Evolutionary conservation across 805 yeast genomes (phyloP).

Genomic region (Phaffomyces thermotolerans): DNA sequence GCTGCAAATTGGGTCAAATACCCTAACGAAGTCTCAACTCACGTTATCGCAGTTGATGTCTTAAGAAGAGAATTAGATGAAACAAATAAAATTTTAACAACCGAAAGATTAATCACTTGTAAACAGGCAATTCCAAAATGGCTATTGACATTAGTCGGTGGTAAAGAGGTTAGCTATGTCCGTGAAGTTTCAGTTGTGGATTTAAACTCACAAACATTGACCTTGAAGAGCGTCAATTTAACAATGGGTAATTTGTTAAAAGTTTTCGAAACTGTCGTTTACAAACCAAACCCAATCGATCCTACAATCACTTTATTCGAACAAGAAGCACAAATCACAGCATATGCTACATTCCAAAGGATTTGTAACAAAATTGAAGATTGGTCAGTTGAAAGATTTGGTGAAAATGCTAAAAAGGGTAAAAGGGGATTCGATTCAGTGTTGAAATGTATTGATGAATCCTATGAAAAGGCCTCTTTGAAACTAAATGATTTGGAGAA

Average conservation of each 20-base stretch:
- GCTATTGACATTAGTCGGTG: constrained; percentile 69
- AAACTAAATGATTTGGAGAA: constrained; percentile 19
- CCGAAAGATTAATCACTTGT: constrained; percentile 86
- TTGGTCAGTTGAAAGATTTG: constrained; percentile 85
- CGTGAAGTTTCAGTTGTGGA: constrained; percentile 88
- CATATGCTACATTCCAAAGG: constrained; percentile 63
- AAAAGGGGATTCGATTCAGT: constrained; percentile 81
- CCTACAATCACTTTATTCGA: constrained; percentile 51
- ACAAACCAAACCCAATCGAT: constrained; percentile 56
- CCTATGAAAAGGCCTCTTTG: constrained; percentile 1
- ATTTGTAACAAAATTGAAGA: constrained; percentile 82
- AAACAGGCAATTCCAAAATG: constrained; percentile 81
- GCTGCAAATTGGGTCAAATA: constrained; percentile 96
- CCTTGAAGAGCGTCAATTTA: constrained; percentile 79
- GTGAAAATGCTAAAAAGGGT: constrained; percentile 81
- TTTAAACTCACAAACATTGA: constrained; percentile 50
- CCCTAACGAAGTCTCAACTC: constrained; percentile 90
- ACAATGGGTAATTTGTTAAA: constrained; percentile 69
- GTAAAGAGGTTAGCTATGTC: constrained; percentile 65
- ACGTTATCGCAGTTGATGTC: constrained; percentile 90
- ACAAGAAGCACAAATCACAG: constrained; percentile 86
- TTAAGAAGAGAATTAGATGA: constrained; percentile 62
- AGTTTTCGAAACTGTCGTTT: constrained; percentile 84
- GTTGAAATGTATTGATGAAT: constrained; percentile 40
- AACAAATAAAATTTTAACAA: constrained; percentile 47